phyloP scores from a whole-genome alignment of 495 filamentous ascomycete species.

The Cryomyces antarcticus region DNA sequence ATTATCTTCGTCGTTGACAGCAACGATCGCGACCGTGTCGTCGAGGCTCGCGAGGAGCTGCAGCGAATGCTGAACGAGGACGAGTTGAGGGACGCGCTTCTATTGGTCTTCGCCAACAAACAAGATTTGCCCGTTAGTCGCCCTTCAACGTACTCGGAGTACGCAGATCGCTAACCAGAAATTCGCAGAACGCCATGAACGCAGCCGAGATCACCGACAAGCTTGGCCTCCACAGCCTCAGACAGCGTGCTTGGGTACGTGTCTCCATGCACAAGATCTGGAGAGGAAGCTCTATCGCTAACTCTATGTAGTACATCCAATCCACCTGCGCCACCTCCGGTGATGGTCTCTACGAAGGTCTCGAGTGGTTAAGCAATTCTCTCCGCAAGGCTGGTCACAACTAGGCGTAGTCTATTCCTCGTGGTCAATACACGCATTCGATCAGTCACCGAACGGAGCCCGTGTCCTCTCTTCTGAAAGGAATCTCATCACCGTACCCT shows the following conservation, averaged over 20 bases:
- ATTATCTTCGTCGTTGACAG: conserved; percentile 99
- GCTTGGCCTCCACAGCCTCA: conserved; percentile 95
- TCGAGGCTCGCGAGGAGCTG: conserved; percentile 95
- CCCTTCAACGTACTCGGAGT: neutral
- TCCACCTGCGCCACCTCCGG: conserved; percentile 97
- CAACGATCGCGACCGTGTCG: conserved; percentile 98
- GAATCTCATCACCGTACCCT: too few relatives aligned
- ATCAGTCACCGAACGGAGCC: too few relatives aligned
- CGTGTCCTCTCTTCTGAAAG: too few relatives aligned
- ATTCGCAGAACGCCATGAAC: conserved; percentile 84
- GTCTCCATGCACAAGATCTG: neutral
- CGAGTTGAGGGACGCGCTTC: conserved; percentile 88
- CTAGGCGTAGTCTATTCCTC: conserved; percentile 23
- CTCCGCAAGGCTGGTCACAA: conserved; percentile 79
- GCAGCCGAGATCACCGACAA: conserved; percentile 99
- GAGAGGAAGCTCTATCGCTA: neutral
- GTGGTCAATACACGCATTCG: too few relatives aligned
- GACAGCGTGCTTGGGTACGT: conserved; percentile 95
- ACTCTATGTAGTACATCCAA: conserved; percentile 71
- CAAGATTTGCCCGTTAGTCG: conserved; percentile 90
- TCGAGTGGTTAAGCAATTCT: conserved; percentile 95
- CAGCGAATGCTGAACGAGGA: conserved; percentile 99
- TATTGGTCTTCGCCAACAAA: conserved; percentile 99
- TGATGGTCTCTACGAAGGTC: conserved; percentile 98
- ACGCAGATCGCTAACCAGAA: neutral